A percentile compares a stretch with the other conserved stretches of the same genome.
phyloP scores from a whole-genome alignment of 345 rosid species.

The Salix dunnii region DNA sequence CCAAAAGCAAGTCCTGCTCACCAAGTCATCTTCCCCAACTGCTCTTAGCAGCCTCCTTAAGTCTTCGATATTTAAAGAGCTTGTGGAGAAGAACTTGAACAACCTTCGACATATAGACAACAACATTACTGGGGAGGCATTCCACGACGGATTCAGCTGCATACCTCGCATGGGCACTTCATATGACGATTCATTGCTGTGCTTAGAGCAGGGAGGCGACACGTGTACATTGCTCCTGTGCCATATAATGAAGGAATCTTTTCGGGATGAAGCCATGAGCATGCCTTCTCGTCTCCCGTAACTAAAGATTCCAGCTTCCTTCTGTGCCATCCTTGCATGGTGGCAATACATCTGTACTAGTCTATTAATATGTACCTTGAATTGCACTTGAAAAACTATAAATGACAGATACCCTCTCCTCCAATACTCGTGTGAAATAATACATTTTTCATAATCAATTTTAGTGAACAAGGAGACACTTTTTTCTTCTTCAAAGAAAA shows the following conservation, averaged over 20 bases:
- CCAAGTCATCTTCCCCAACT: conserved; percentile 33
- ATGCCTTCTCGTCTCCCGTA: not conserved
- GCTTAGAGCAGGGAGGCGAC: conserved; percentile 23
- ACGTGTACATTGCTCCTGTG: conserved; percentile 1
- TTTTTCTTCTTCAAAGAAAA: not conserved
- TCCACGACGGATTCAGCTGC: conserved; percentile 12
- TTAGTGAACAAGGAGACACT: not conserved
- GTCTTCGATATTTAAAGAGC: conserved; percentile 42
- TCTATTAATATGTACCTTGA: not conserved
- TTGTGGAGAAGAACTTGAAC: conserved; percentile 40
- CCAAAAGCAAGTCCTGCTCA: conserved; percentile 21
- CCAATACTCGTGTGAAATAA: not conserved
- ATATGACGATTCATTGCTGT: conserved; percentile 13
- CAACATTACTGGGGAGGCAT: conserved; percentile 11
- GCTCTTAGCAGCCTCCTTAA: conserved; percentile 48
- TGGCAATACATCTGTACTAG: not conserved
- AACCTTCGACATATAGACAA: not conserved
- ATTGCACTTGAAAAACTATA: not conserved
- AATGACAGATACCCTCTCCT: not conserved
- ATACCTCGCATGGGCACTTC: conserved; percentile 9
- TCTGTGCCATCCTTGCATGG: not conserved
- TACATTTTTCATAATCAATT: not conserved
- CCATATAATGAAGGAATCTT: conserved; percentile 17
- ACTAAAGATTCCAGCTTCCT: not conserved
- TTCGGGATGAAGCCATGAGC: conserved; percentile 21